phyloP scores from a whole-genome alignment of 2,329 filamentous ascomycete species.

The Aspergillus aculeatinus region DNA sequence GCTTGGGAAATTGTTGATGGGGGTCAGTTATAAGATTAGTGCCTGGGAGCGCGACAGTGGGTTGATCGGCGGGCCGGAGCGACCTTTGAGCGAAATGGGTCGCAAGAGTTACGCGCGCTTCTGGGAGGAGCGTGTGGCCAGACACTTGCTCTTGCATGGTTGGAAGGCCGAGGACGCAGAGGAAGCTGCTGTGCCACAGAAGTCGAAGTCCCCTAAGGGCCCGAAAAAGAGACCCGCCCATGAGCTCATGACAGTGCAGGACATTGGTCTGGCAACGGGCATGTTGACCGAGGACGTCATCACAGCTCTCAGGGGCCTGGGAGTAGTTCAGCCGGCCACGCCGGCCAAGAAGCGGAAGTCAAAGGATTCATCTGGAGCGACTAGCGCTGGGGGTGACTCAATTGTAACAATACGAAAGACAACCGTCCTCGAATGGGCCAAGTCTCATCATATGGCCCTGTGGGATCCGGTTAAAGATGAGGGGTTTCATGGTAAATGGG shows the following conservation, averaged over 20 bases:
- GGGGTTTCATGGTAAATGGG: slow-evolving; percentile 71
- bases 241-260: slow-evolving; percentile 63
- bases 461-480: slow-evolving; percentile 68
- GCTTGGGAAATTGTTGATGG: slow-evolving; percentile 85
- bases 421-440: slow-evolving; percentile 66
- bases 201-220: slow-evolving; percentile 28
- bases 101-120: slow-evolving; percentile 78
- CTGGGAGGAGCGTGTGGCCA: slow-evolving; percentile 80
- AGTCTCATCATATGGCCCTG: slow-evolving; percentile 61
- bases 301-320: slow-evolving; percentile 75
- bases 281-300: slow-evolving; percentile 84
- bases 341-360: slow-evolving; percentile 54
- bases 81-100: slow-evolving; percentile 84
- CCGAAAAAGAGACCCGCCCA: slow-evolving; percentile 36
- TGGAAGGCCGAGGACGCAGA: slow-evolving; percentile 27
- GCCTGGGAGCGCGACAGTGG: slow-evolving; percentile 65
- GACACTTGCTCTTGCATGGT: slow-evolving; percentile 57
- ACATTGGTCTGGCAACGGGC: slow-evolving; percentile 75
- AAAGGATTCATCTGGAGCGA: slow-evolving; percentile 29
- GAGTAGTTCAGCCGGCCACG: slow-evolving; percentile 57
- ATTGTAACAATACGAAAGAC: slow-evolving; percentile 55
- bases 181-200: slow-evolving; percentile 28
- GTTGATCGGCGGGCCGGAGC: slow-evolving; percentile 86
- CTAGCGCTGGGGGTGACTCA: slow-evolving; percentile 21
- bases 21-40: slow-evolving; percentile 88